These are phyloP conservation scores for Coniochaeta sp. DNA, from an alignment of 2,329 filamentous ascomycete genomes.

Conservation along the genomic window DNA sequence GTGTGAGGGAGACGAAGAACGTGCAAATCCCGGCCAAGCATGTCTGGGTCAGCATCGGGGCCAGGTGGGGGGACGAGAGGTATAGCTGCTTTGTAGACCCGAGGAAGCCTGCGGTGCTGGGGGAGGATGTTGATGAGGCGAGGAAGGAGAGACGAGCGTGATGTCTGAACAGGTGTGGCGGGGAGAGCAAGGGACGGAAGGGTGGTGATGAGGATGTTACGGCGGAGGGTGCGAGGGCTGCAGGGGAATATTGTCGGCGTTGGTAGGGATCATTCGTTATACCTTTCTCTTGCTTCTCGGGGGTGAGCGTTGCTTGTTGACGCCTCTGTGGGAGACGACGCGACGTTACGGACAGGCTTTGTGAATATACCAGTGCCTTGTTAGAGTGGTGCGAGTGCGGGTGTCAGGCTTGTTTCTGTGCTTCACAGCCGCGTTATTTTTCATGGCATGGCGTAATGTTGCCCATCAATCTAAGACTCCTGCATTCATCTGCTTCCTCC, in stretches of 20 bases:
- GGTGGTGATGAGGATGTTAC: neutral
- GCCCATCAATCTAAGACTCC: neutral
- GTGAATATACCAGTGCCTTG: neutral
- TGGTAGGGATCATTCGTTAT: neutral
- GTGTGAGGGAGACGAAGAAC: conserved; percentile 47
- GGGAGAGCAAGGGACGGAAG: too few relatives aligned
- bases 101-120: conserved; percentile 43
- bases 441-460: neutral
- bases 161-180: neutral
- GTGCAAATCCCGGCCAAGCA: conserved; percentile 50
- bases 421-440: neutral
- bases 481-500: neutral
- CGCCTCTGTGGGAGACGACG: neutral
- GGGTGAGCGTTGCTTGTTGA: neutral
- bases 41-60: conserved; percentile 63
- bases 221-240: neutral
- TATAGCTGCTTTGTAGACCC: conserved; percentile 49
- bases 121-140: conserved; percentile 34
- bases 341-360: neutral
- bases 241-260: neutral
- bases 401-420: neutral
- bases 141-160: neutral
- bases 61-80: conserved; percentile 50
- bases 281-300: neutral
- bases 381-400: neutral